Conservation (phyloP, 2,329 filamentous ascomycete genomes). For the Sphaerulina musiva region DNA sequence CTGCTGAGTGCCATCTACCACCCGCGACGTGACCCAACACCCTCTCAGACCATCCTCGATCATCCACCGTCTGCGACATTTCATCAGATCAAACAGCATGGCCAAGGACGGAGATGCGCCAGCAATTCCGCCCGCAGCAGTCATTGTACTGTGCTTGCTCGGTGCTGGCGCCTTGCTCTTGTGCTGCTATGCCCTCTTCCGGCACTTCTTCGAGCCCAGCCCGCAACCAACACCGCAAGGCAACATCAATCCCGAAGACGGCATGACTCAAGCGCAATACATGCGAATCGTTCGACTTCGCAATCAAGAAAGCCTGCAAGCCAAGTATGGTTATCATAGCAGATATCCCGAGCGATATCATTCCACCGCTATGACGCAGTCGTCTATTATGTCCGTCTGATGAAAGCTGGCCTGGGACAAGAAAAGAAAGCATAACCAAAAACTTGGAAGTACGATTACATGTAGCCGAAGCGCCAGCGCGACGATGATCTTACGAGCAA, state of each 20-base stretch:
- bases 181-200: constrained; percentile 17
- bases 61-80: neutral
- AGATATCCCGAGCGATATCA: constrained; percentile 4
- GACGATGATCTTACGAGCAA: too few relatives aligned
- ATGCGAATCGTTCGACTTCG: constrained; percentile 22
- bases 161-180: constrained; percentile 19
- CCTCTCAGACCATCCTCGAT: neutral
- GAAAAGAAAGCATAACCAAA: neutral
- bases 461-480: too few relatives aligned
- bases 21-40: neutral
- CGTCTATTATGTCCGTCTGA: constrained; percentile 15
- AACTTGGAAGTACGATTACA: too few relatives aligned
- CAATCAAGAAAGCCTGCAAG: constrained; percentile 20
- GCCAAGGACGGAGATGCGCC: neutral
- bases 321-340: constrained; percentile 12
- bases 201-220: constrained; percentile 16
- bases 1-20: neutral
- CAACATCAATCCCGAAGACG: constrained; percentile 7
- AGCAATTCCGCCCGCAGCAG: constrained; percentile 16
- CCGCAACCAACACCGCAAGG: constrained; percentile 1
- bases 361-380: constrained; percentile 7
- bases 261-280: constrained; percentile 23
- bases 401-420: too few relatives aligned
- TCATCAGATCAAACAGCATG: neutral
- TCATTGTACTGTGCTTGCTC: constrained; percentile 23